Base-by-base conservation (phyloP, 2,329 filamentous ascomycete species). In the Ilyonectria mors-panacis region DNA sequence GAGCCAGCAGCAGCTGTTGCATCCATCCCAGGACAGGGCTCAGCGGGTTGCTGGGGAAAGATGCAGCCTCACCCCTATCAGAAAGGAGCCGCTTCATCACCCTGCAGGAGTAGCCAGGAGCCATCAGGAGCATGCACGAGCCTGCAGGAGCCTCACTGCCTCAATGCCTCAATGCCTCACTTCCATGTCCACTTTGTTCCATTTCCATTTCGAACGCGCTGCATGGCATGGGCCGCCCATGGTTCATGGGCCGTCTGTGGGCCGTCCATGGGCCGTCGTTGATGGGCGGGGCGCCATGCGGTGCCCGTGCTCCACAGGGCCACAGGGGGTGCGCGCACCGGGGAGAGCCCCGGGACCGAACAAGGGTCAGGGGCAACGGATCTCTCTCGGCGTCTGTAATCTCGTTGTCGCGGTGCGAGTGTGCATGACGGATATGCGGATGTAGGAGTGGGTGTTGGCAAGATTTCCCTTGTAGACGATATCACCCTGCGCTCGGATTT, bases 371-470 rank as follows among this genome's bases (percentile, higher is more conserved):
- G 56, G 53, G 62, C 48, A 35, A 33, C 62, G 62, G 62, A 65
- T 65, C 62, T 65, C 62, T 59, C 62, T 65, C 62, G 62, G 62
- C 56, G 62, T 65, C 59, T 62, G 50, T 64, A 55, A 53, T 55
- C 56, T 65, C 56, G 39, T 47, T 55, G 23, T 54, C n/a, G 54
- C 23, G 42, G n/a, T 23, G 62, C 21, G 44, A 42, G 44, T 30
- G 44, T 19, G 48, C 48, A 51, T 51, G 48, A 33, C 50, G 50
- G 50, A 53, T 53, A 21, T 60, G 23, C 62, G 55, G 55, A 59
- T 47, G 53, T 59, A 17, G 15, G 7, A n/a, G 39, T n/a, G 39
- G 15, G 7, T n/a, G 15, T n/a, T 42, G 39, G 15, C 8, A 42
- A 19, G 6, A 4, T 35, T 53, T 21, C n/a, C n/a, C 5, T 35